phyloP scores from a whole-genome alignment of 176 grass and related monocot genomes.

The Miscanthus lutarioriparius region DNA sequence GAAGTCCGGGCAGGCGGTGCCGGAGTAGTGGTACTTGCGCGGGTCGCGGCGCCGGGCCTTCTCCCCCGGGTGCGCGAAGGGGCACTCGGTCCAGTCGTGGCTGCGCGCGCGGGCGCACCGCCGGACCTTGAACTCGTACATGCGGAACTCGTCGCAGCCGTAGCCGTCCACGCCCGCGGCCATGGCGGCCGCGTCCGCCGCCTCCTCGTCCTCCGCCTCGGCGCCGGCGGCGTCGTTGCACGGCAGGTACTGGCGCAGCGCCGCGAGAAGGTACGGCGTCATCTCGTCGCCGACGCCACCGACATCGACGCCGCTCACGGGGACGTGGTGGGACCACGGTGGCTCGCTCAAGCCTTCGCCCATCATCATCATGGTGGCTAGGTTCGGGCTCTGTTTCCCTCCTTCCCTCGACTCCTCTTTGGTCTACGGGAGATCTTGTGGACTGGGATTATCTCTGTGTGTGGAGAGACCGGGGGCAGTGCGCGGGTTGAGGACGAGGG shows the following conservation, averaged over 20 bases:
- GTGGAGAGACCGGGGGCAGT: neutral
- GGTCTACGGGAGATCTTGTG: neutral
- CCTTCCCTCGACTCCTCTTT: neutral
- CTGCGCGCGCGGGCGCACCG: slow-evolving; percentile 68
- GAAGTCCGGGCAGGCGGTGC: slow-evolving; percentile 89
- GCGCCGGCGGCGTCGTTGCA: slow-evolving; percentile 20
- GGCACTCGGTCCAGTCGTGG: slow-evolving; percentile 99
- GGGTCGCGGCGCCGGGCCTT: slow-evolving; percentile 90
- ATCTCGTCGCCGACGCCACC: slow-evolving; percentile 36
- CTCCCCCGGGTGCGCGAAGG: slow-evolving; percentile 92
- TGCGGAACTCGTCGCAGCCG: slow-evolving; percentile 87
- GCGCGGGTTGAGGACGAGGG: neutral
- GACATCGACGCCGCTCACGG: slow-evolving; percentile 42
- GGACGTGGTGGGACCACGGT: slow-evolving; percentile 60
- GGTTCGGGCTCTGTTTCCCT: neutral
- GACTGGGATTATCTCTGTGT: neutral
- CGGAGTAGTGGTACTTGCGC: slow-evolving; percentile 91
- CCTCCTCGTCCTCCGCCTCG: slow-evolving; percentile 29
- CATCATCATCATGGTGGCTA: slow-evolving; percentile 68
- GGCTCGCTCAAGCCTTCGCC: slow-evolving; percentile 55
- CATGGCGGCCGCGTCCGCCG: slow-evolving; percentile 22
- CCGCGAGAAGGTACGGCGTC: slow-evolving; percentile 52
- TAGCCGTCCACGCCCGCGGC: slow-evolving; percentile 52
- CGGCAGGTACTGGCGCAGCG: slow-evolving; percentile 58
- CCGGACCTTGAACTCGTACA: slow-evolving; percentile 99